Conservation (phyloP, 2,329 filamentous ascomycete species). For the Fusarium newnesense region DNA sequence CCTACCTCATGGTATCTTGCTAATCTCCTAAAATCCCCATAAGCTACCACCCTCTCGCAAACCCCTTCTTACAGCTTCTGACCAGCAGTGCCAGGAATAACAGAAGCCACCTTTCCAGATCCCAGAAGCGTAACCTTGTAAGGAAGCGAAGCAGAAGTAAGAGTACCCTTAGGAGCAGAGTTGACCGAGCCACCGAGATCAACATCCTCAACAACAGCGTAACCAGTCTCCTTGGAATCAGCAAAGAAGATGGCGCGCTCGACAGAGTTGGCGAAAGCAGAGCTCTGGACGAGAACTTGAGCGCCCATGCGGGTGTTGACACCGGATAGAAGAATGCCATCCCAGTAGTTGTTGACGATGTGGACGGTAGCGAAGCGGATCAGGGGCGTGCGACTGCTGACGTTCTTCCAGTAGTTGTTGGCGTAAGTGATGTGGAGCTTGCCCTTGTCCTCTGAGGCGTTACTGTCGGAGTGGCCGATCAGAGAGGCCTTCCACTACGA, state of each 20-base stretch:
- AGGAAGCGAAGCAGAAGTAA: constrained; percentile 63
- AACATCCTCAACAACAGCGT: constrained; percentile 55
- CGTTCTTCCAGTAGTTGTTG: constrained; percentile 73
- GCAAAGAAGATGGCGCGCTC: constrained; percentile 50
- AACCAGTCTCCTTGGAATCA: constrained; percentile 56
- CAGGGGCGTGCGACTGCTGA: constrained; percentile 71
- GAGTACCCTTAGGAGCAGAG: constrained; percentile 58
- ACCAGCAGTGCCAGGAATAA: constrained; percentile 53
- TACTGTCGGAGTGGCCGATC: constrained; percentile 68
- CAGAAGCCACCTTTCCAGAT: constrained; percentile 55
- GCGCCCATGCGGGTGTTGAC: constrained; percentile 68
- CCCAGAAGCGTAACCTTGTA: constrained; percentile 60
- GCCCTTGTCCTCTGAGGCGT: constrained; percentile 66
- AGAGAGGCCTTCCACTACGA: constrained; percentile 65
- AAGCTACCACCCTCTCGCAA: fast-evolving
- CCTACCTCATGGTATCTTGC: fast-evolving
- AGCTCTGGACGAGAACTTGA: constrained; percentile 67
- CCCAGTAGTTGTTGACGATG: constrained; percentile 64
- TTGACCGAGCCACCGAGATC: constrained; percentile 51
- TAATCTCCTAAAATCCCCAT: fast-evolving
- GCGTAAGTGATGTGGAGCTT: constrained; percentile 72
- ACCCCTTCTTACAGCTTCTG: constrained; percentile 43
- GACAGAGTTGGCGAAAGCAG: constrained; percentile 57
- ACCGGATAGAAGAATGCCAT: constrained; percentile 53
- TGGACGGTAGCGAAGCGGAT: constrained; percentile 75